Conservation (phyloP, 768 basidiomycete species). For the Boletellus sp. region DNA sequence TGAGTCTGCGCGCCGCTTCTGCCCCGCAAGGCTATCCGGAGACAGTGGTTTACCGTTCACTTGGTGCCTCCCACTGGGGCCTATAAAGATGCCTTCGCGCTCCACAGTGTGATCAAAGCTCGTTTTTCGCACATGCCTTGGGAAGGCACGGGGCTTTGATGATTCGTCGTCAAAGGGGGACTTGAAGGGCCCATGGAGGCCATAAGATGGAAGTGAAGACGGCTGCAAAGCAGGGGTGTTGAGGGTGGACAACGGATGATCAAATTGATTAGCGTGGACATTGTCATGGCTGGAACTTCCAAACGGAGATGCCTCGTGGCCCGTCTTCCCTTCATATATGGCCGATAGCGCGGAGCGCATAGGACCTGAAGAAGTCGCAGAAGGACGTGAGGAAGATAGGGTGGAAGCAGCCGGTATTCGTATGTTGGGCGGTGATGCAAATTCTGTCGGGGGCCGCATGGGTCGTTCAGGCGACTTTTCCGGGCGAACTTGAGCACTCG, state of each 20-base stretch:
- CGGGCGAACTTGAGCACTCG: slow-evolving; percentile 26
- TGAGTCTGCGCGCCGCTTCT: slow-evolving; percentile 79
- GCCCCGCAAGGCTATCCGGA: slow-evolving; percentile 61
- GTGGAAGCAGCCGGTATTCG: slow-evolving; percentile 42
- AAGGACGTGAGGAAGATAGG: slow-evolving; percentile 44
- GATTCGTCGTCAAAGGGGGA: slow-evolving; percentile 30
- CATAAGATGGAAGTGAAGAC: slow-evolving; percentile 70
- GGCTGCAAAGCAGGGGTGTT: slow-evolving; percentile 56
- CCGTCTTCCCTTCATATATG: slow-evolving; percentile 44
- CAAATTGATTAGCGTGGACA: slow-evolving; percentile 32
- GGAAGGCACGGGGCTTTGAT: slow-evolving; percentile 55
- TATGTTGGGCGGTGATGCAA: slow-evolving; percentile 29
- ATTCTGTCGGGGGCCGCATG: slow-evolving; percentile 20
- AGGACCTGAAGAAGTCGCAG: slow-evolving; percentile 39
- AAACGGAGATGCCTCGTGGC: slow-evolving; percentile 34
- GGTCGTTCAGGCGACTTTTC: slow-evolving; percentile 29
- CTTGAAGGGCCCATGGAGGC: slow-evolving; percentile 55
- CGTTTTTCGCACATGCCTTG: slow-evolving; percentile 87
- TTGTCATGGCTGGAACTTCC: slow-evolving; percentile 33
- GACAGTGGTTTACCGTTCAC: slow-evolving; percentile 73
- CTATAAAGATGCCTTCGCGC: slow-evolving; percentile 56
- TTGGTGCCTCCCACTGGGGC: slow-evolving; percentile 69
- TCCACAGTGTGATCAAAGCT: slow-evolving; percentile 92
- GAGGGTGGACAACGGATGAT: slow-evolving; percentile 39
- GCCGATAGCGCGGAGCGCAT: slow-evolving; percentile 44